These are phyloP conservation scores for Apiospora marii DNA, from an alignment of 2,329 filamentous ascomycete genomes.

Conservation along the genomic window DNA sequence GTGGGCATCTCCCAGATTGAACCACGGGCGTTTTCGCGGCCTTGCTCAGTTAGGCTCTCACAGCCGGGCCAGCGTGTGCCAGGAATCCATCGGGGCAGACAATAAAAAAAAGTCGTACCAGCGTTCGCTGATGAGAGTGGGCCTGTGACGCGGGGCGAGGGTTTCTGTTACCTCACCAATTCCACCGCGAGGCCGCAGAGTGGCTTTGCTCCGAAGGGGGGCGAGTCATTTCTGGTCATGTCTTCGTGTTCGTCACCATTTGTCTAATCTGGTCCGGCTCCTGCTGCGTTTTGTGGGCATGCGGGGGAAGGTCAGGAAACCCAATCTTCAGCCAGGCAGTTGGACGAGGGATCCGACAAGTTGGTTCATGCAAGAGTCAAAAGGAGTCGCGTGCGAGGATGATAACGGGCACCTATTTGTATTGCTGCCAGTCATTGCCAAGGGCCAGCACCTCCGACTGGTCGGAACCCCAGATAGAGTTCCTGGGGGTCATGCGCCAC, in stretches of 20 bases:
- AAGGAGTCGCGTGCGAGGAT: neutral
- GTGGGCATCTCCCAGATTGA: neutral
- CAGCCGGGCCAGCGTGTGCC: neutral
- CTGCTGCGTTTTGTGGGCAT: conserved; percentile 7
- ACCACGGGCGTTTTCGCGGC: conserved; percentile 1
- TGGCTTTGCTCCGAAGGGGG: conserved; percentile 13
- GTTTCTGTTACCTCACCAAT: conserved; percentile 18
- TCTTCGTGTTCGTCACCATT: conserved; percentile 15
- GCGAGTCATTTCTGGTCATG: conserved; percentile 5
- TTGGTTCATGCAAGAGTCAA: conserved; percentile 1
- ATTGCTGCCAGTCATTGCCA: neutral
- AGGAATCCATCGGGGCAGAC: neutral
- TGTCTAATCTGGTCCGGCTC: conserved; percentile 6
- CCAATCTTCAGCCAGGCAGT: neutral
- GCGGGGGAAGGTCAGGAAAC: neutral
- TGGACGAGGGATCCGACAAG: neutral
- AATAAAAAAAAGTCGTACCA: conserved; percentile 11
- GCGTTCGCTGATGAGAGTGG: conserved; percentile 14
- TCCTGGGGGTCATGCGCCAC: neutral
- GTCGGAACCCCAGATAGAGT: conserved; percentile 6
- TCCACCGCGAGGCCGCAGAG: conserved; percentile 13
- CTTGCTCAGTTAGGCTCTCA: neutral
- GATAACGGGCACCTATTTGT: conserved; percentile 10
- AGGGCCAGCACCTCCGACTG: neutral
- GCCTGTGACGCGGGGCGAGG: conserved; percentile 11